Base-by-base conservation (phyloP, 306 rosid species). In the Boehmeria nivea region DNA sequence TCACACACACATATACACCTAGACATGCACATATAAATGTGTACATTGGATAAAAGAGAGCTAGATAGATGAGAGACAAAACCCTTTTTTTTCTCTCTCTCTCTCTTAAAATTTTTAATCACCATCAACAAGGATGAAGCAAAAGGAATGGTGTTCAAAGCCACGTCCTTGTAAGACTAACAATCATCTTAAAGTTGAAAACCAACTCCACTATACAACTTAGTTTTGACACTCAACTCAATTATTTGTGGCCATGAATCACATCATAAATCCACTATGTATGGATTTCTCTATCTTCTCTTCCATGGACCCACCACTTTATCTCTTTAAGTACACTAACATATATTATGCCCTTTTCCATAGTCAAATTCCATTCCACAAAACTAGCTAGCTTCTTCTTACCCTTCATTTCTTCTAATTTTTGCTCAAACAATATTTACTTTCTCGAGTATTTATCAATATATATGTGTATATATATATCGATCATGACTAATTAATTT, bases 211-310 rank as follows among this genome's bases (percentile, higher is more conserved):
- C 54, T 18, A 46, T 9, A 39, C 37, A 28, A 17, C 36, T 19
- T 13, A 47, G 33, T 15, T 47, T 20, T 48, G 46, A 12, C 8
- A 40, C 10, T 34, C 17, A 37, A 13, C 18, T 59, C 66, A 47
- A 43, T 43, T 54, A 60, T 52, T 51, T 60, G 38, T 43, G 49
- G 47, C 42, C 39, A 4, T 49, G 12, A 54, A 49, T 47, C 8
- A 60, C 31, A 28, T 31, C 23, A 18, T 23, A 37, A 58, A 19
- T 61, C 78, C 72, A 66, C 72, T 66, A 72, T 28, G 33, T 19
- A 33, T 6, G 44, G 44, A 40, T 40, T 2, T 15, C 8, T 59
- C 44, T 60, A 51, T 31, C 9, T 33, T 10, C 43, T 20, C 64
- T 28, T 66, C 43, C 64, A 49, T 26, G 42, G 17, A 42, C 61